These are phyloP conservation scores for Suillus tomentosus DNA, from an alignment of 768 basidiomycete genomes.

Conservation along the genomic window DNA sequence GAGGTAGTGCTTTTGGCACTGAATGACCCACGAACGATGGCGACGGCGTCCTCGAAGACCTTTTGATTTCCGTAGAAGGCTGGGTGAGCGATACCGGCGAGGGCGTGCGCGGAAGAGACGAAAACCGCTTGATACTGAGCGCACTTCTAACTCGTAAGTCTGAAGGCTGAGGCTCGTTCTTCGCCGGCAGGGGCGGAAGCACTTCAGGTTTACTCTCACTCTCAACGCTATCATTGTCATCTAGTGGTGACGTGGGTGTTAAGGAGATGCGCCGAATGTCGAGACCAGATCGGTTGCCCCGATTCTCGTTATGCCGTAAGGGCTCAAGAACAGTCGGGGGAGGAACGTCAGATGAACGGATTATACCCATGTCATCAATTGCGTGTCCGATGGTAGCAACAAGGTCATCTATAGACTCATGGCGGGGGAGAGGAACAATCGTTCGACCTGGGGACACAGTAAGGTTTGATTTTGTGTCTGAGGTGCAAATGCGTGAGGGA, in stretches of 20 bases:
- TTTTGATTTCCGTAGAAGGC: constrained; percentile 24
- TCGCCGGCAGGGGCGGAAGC: constrained; percentile 33
- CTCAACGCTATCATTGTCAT: constrained; percentile 25
- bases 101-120: constrained; percentile 67
- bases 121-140: constrained; percentile 44
- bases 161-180: constrained; percentile 24
- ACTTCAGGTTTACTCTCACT: constrained; percentile 10
- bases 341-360: constrained; percentile 32
- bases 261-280: constrained; percentile 34
- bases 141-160: constrained; percentile 31
- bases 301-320: constrained; percentile 36
- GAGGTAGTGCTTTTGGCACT: constrained; percentile 19
- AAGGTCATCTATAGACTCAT: constrained; percentile 40
- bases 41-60: constrained; percentile 27
- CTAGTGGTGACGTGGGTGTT: constrained; percentile 12
- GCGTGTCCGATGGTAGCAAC: constrained; percentile 39
- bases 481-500: constrained; percentile 40
- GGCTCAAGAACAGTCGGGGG: constrained; percentile 45
- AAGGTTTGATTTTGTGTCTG: constrained; percentile 19
- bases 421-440: constrained; percentile 24
- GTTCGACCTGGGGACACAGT: constrained; percentile 22
- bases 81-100: constrained; percentile 49
- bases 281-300: constrained; percentile 25
- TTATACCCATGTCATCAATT: constrained; percentile 41
- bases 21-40: constrained; percentile 37